A percentile compares a stretch with the other conserved stretches of the same genome.
These are phyloP conservation scores for Chlorella sp. DNA, from an alignment of 139 green algal genomes.

Conservation along the genomic window DNA sequence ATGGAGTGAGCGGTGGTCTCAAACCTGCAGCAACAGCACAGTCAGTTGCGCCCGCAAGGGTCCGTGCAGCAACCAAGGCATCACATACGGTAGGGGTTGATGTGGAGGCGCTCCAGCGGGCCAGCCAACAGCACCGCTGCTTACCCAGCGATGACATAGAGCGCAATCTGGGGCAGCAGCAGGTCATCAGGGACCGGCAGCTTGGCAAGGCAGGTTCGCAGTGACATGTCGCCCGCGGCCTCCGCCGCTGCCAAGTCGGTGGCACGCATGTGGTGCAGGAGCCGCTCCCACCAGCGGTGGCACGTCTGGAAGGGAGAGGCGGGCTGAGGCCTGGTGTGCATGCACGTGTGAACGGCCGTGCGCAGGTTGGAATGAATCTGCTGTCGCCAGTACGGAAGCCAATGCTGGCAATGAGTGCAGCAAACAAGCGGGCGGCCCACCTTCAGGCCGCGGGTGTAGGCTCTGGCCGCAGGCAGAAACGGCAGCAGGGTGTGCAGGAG, in stretches of 20 bases:
- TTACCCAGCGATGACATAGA: constrained; percentile 4
- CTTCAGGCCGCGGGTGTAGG: neutral
- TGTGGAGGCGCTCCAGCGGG: neutral
- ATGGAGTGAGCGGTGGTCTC: constrained; percentile 22
- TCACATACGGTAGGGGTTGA: neutral
- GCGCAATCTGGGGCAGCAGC: neutral
- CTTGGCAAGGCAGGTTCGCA: constrained; percentile 11
- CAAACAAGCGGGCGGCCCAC: neutral
- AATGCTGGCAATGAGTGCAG: neutral
- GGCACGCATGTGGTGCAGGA: neutral
- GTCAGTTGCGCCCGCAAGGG: neutral
- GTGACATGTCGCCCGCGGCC: constrained; percentile 1
- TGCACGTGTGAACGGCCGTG: neutral
- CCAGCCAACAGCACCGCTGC: neutral
- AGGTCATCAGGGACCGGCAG: neutral
- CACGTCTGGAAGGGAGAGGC: neutral
- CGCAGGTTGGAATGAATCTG: too few species aligned
- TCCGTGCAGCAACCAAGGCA: neutral
- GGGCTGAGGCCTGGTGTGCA: neutral
- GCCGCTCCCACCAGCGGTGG: constrained; percentile 11
- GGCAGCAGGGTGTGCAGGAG: constrained; percentile 3
- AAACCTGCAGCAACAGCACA: constrained; percentile 7
- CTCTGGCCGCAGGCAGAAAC: neutral
- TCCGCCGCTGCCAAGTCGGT: neutral
- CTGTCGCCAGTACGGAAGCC: neutral